Evolutionary conservation across 2,329 filamentous ascomycete species (phyloP), one percentile per base, ranked within the genome.

Genomic region (Teratosphaeria epicoccoides): DNA sequence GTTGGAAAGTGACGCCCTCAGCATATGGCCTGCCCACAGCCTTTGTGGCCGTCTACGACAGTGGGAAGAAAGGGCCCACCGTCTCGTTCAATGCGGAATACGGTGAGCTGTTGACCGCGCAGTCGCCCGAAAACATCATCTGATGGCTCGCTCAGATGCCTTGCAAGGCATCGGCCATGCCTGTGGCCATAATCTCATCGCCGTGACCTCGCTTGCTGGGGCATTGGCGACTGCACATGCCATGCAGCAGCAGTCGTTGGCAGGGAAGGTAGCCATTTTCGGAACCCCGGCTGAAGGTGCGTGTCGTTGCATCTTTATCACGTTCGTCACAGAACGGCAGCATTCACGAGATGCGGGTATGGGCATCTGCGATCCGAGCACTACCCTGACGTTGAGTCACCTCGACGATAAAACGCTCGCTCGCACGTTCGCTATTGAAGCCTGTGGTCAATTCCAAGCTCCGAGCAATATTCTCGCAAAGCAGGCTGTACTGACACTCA

Each of bases 11-110:
- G 24, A 77, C 70, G 1, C 69, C 69, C 1, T 76, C 75, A 1
- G 76, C 74, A 0, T 79, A 77, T 55, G 73, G 70, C 7, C 68
- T 80, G 55, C 66, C 68, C 28, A 80, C 77, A 2, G 77, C 77
- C 11, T 80, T 77, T 69, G 69, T 73, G 24, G 76, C 76, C 3
- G 71, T 73, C 1, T 77, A 68, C 52, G 71, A 76, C 51, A 74
- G 67, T 49, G 70, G 72, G 10, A 70, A 59, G 48, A 63, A 67
- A n/a, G 76, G 75, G 0, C 74, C 75, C 2, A 49, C 46, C 12
- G 58, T 59, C 10, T 54, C 52, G n/a, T 60, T 61, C 57, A 64
- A 64, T 47, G 63, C 59, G n/a, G 61, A 66, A 47, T 66, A 62
- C 40, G 57, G 54, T 57, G 47, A 23, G 57, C 17, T 12, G 4